Evolutionary conservation across 75 land plant genomes (phyloP), one percentile per base, ranked within the genome.

Genomic region (Picea glauca): DNA sequence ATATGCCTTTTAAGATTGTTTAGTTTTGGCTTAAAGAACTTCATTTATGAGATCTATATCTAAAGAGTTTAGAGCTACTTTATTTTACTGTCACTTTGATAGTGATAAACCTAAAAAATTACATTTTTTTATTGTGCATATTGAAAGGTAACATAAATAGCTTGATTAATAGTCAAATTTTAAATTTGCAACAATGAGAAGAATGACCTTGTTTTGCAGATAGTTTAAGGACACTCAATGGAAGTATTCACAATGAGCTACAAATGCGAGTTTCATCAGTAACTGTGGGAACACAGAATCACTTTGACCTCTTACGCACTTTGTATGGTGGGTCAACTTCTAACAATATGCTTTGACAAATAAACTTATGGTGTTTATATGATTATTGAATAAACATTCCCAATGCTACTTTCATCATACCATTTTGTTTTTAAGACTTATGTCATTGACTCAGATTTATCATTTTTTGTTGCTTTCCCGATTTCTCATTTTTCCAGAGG

Each of bases 401-500:
- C 9, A 31, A 63, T 77, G 15, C 6, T 5, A 62, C 50, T 77
- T 60, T 62, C 32, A 77, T 18, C 26, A 62, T 77, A 18, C 43
- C 17, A 58, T 56, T 58, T 56, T 61, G 30, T 61, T 40, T 63
- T 8, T 38, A 67, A 54, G 57, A 77, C 32, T 43, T 43, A 30
- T 18, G 21, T 13, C 20, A 30, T 33, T 78, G 15, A 72, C 58
- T 65, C 35, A 21, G 21, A 65, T 67, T 40, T 65, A 43, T 54
- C 32, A 3, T 40, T 72, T 38, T 38, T 66, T 64, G 38, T 68
- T 23, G 20, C 38, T 23, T 78, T 23, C n/a, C 32, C 5, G 8
- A 35, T 43, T 77, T 65, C 60, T n/a, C 61, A 20, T 23, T 74
- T 77, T 81, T 80, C 77, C 83, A 95, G 97, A 96, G 82, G 97